These are phyloP conservation scores for Phytophthora pistaciae DNA, from an alignment of 352 stramenopile species.

Conservation along the genomic window DNA sequence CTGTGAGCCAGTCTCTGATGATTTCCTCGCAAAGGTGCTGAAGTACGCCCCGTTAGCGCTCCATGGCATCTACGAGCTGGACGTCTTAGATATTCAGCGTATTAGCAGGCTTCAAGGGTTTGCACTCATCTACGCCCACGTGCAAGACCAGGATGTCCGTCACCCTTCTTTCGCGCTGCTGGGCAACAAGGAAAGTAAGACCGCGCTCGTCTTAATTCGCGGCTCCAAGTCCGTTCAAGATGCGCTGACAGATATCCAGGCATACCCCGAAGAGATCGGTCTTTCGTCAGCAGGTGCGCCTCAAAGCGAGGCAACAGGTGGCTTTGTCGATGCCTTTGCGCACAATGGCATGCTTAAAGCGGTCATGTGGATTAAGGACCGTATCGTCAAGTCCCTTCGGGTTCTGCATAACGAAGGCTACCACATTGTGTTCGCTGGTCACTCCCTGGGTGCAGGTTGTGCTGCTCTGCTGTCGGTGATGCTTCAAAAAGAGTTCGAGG, in stretches of 20 bases:
- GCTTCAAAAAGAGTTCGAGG: conserved; percentile 87
- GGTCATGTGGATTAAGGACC: conserved; percentile 90
- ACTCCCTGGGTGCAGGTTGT: conserved; percentile 84
- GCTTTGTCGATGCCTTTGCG: conserved; percentile 87
- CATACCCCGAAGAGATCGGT: conserved; percentile 80
- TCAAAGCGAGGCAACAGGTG: conserved; percentile 58
- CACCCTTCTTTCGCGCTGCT: conserved; percentile 86
- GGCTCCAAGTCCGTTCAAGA: conserved; percentile 91
- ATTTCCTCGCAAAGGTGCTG: conserved; percentile 74
- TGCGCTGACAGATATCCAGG: conserved; percentile 86
- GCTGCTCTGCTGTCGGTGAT: conserved; percentile 83
- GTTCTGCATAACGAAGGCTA: conserved; percentile 83
- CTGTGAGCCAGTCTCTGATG: conserved; percentile 71
- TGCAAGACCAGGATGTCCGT: conserved; percentile 84
- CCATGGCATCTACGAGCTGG: conserved; percentile 87
- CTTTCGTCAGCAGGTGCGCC: conserved; percentile 47
- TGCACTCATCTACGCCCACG: conserved; percentile 80
- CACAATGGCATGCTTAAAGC: conserved; percentile 90
- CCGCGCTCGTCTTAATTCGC: conserved; percentile 79
- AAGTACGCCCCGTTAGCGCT: conserved; percentile 82
- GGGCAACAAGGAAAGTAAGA: conserved; percentile 84
- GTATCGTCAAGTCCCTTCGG: conserved; percentile 79
- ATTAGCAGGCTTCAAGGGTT: conserved; percentile 86
- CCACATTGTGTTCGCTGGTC: conserved; percentile 81
- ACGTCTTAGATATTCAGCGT: conserved; percentile 87